These are phyloP conservation scores for Cryptococcus floricola DNA, from an alignment of 1,284 basidiomycete genomes.

Conservation along the genomic window DNA sequence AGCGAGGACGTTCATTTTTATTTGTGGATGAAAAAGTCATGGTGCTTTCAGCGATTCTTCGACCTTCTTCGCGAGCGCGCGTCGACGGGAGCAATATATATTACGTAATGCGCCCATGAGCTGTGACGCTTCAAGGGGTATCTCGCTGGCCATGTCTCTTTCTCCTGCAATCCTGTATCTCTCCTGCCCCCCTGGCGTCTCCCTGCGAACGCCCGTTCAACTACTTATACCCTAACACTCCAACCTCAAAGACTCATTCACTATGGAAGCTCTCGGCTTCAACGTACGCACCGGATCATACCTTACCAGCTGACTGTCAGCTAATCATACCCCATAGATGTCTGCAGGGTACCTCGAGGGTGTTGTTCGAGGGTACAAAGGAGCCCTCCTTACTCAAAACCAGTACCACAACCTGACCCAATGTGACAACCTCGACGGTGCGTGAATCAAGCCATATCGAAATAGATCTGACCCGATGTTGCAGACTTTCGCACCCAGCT, in stretches of 20 bases:
- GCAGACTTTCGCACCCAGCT: slow-evolving; percentile 88
- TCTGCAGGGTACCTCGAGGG: slow-evolving; percentile 83
- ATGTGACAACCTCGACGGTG: slow-evolving; percentile 96
- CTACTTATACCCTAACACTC: not conserved
- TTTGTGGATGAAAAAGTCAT: too few relatives aligned
- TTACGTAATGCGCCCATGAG: not conserved
- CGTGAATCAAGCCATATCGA: slow-evolving; percentile 20
- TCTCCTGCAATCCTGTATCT: not conserved
- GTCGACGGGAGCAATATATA: not conserved
- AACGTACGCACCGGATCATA: slow-evolving; percentile 58
- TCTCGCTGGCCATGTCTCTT: not conserved
- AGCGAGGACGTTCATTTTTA: slow-evolving; percentile 50
- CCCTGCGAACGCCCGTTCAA: too few relatives aligned
- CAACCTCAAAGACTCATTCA: not conserved
- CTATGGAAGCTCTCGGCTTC: slow-evolving; percentile 84
- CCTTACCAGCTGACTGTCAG: slow-evolving; percentile 14
- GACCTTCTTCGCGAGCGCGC: not conserved
- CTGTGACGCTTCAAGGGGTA: too few relatives aligned
- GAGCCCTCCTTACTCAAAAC: slow-evolving; percentile 78
- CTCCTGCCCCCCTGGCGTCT: not conserved
- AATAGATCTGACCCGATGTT: not conserved
- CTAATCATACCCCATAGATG: slow-evolving; percentile 55
- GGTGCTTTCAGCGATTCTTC: too few relatives aligned
- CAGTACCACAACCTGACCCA: slow-evolving; percentile 94
- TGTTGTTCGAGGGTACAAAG: slow-evolving; percentile 90